These are phyloP conservation scores for Chamaenerion angustifolium DNA, from an alignment of 345 rosid genomes.

Conservation along the genomic window DNA sequence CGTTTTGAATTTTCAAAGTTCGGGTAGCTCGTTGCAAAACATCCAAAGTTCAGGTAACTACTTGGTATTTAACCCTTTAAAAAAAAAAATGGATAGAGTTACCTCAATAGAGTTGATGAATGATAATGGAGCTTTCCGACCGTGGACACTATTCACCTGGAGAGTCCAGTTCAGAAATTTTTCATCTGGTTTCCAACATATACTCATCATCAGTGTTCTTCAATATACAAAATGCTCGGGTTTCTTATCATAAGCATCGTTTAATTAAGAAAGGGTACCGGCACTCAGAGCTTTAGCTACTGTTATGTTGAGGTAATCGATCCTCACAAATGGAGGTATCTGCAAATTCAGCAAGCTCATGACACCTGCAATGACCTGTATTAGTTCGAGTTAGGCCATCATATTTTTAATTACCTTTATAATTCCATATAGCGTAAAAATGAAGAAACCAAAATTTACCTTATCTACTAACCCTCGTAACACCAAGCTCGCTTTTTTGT, in stretches of 20 bases:
- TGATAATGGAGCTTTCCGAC: constrained; percentile 50
- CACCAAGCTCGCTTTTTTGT: constrained; percentile 84
- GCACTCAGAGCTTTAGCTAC: constrained; percentile 49
- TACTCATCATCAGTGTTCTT: background rate
- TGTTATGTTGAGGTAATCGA: constrained; percentile 59
- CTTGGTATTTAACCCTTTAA: too few species aligned
- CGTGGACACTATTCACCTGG: constrained; percentile 66
- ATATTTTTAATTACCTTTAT: background rate
- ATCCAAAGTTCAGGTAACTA: too few species aligned
- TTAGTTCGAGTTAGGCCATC: constrained; percentile 17
- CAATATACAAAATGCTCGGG: background rate
- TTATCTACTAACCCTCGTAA: constrained; percentile 86
- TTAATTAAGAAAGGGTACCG: constrained; percentile 18
- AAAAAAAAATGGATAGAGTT: constrained; percentile 6
- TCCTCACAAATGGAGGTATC: constrained; percentile 72
- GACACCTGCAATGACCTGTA: constrained; percentile 79
- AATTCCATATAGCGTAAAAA: background rate
- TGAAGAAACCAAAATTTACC: constrained; percentile 23
- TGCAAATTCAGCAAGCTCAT: constrained; percentile 50
- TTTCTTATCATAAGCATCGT: too few species aligned
- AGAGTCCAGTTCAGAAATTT: constrained; percentile 71
- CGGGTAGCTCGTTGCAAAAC: too few species aligned
- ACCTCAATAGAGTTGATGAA: constrained; percentile 80
- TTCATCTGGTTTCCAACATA: constrained; percentile 36
- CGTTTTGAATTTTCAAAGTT: too few species aligned